Conservation (phyloP, 139 green algal species). For the Picochlorum sp. region DNA sequence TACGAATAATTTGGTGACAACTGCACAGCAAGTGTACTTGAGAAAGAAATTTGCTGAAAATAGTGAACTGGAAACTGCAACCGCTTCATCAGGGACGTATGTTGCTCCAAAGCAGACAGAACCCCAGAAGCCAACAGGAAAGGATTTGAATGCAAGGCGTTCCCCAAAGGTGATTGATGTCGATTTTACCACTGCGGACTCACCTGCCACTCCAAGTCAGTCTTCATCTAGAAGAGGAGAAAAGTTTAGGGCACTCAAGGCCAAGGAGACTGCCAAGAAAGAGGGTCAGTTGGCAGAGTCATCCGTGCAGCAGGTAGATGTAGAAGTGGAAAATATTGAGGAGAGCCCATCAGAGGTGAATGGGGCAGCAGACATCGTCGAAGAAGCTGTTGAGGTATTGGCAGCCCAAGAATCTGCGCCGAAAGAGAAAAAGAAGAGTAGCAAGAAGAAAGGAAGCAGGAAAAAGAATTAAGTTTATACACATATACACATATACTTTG, state of each 20-base stretch:
- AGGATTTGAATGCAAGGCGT: slow-evolving; percentile 38
- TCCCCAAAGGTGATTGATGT: slow-evolving; percentile 18
- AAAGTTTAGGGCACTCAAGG: slow-evolving; percentile 67
- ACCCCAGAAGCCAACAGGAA: neutral
- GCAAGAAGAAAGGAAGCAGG: slow-evolving; percentile 14
- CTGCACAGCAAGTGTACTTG: slow-evolving; percentile 59
- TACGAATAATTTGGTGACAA: slow-evolving; percentile 91
- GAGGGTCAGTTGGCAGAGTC: slow-evolving; percentile 16
- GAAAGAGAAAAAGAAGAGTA: neutral
- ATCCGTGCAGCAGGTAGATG: too few relatives aligned
- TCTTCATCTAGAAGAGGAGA: slow-evolving; percentile 6
- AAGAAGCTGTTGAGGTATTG: neutral
- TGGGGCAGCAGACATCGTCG: neutral
- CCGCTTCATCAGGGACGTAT: neutral
- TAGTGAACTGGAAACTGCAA: neutral
- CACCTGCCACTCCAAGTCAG: neutral
- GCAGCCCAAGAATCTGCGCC: neutral
- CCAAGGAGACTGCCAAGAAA: slow-evolving; percentile 56
- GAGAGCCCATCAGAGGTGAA: too few relatives aligned
- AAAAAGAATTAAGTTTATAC: slow-evolving; percentile 1
- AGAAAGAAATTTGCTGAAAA: slow-evolving; percentile 7
- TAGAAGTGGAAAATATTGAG: neutral
- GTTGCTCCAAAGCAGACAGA: slow-evolving; percentile 40
- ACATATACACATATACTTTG: neutral
- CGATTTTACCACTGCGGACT: neutral